phyloP scores from a whole-genome alignment of 2,329 filamentous ascomycete species.

The Alternaria ventricosa region DNA sequence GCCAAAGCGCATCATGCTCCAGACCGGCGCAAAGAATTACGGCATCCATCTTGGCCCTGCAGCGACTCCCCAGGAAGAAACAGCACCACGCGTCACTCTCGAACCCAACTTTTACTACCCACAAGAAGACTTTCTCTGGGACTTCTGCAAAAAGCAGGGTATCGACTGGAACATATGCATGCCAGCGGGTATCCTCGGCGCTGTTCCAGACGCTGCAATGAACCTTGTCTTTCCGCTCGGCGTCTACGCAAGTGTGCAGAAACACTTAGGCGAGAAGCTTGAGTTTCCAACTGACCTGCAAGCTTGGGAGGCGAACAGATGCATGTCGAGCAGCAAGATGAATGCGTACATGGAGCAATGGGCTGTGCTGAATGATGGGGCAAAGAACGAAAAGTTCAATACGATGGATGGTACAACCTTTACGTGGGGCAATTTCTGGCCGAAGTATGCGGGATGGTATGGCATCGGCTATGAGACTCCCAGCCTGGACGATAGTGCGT shows the following conservation, averaged over 20 bases:
- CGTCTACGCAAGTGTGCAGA: constrained; percentile 58
- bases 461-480: constrained; percentile 48
- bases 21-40: constrained; percentile 63
- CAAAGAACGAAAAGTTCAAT: constrained; percentile 59
- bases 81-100: constrained; percentile 51
- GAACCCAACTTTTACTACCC: constrained; percentile 63
- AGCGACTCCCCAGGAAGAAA: constrained; percentile 54
- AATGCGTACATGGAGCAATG: constrained; percentile 61
- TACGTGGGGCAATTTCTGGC: constrained; percentile 58
- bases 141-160: constrained; percentile 50
- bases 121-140: constrained; percentile 58
- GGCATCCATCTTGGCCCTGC: constrained; percentile 57
- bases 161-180: constrained; percentile 57
- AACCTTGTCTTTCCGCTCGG: constrained; percentile 58
- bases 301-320: constrained; percentile 54
- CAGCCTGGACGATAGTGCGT: constrained; percentile 13
- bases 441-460: constrained; percentile 56
- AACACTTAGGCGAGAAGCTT: constrained; percentile 50
- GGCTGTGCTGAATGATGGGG: constrained; percentile 53
- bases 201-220: constrained; percentile 58
- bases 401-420: constrained; percentile 54
- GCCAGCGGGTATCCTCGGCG: constrained; percentile 58
- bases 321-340: constrained; percentile 54
- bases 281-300: constrained; percentile 54
- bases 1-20: constrained; percentile 57